Evolutionary conservation across 2,329 filamentous ascomycete species (phyloP).

Genomic region (Aspergillus chevalieri): DNA sequence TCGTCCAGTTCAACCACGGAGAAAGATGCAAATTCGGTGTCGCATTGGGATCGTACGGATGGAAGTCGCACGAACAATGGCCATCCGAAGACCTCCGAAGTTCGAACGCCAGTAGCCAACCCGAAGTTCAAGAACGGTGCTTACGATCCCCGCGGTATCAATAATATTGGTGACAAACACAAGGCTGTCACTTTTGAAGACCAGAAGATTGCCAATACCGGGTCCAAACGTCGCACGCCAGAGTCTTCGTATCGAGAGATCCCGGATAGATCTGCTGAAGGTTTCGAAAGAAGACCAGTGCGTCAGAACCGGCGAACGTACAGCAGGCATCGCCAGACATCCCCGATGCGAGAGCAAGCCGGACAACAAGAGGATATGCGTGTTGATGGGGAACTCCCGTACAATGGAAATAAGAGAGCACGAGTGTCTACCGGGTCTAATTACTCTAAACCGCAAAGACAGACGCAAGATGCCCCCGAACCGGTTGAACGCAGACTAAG

Average conservation of each 20-base stretch:
- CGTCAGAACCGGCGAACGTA: slow-evolving; percentile 15
- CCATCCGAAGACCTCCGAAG: neutral
- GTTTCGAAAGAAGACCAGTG: slow-evolving; percentile 1
- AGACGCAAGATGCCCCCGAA: slow-evolving; percentile 13
- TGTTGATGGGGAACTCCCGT: neutral
- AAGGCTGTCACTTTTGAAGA: slow-evolving; percentile 22
- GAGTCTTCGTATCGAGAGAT: neutral
- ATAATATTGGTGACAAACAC: slow-evolving; percentile 7
- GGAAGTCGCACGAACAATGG: neutral
- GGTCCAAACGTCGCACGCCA: slow-evolving; percentile 2
- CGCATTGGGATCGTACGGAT: neutral
- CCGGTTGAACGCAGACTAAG: slow-evolving; percentile 22
- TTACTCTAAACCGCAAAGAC: slow-evolving; percentile 6
- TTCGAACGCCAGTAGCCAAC: neutral
- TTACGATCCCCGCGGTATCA: neutral
- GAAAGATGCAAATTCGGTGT: neutral
- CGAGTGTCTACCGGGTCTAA: slow-evolving; percentile 5
- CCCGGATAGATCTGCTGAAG: neutral
- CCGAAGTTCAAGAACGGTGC: neutral
- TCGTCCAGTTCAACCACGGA: neutral
- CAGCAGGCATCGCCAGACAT: slow-evolving; percentile 8
- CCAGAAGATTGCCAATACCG: neutral
- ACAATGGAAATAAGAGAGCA: slow-evolving; percentile 9
- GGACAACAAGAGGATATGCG: neutral
- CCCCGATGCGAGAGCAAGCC: neutral